Evolutionary conservation across 2,329 filamentous ascomycete genomes (phyloP).

Genomic region (Colletotrichum falcatum): DNA sequence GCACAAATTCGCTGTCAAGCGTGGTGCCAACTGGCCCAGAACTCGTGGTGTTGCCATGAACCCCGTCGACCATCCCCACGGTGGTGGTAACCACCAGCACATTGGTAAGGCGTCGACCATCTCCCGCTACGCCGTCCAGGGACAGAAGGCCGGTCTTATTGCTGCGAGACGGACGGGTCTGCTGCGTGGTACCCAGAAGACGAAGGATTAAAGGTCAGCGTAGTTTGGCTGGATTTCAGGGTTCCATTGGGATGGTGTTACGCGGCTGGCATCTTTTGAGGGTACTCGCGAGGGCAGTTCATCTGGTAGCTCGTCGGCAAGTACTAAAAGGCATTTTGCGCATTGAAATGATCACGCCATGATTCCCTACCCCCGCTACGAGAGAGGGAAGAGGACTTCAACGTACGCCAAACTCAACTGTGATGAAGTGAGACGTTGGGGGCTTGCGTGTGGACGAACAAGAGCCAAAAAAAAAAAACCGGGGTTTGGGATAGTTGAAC

Average conservation of each 20-base stretch:
- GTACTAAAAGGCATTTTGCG: slow-evolving; percentile 62
- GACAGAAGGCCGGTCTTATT: slow-evolving; percentile 99
- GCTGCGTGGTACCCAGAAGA: slow-evolving; percentile 99
- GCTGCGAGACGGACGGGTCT: slow-evolving; percentile 99
- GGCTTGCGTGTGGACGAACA: slow-evolving; percentile 30
- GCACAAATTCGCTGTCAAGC: slow-evolving; percentile 99
- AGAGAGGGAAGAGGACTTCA: slow-evolving; percentile 25
- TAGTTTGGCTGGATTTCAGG: slow-evolving; percentile 59
- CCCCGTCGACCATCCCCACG: slow-evolving; percentile 98
- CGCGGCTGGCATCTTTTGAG: slow-evolving; percentile 72
- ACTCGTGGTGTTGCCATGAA: slow-evolving; percentile 99
- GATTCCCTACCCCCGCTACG: slow-evolving; percentile 29
- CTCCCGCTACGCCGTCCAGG: slow-evolving; percentile 95
- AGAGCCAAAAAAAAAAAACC: slow-evolving; percentile 29
- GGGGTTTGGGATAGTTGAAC: slow-evolving; percentile 22
- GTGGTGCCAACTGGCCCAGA: slow-evolving; percentile 94
- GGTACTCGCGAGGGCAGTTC: slow-evolving; percentile 60
- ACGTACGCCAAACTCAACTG: slow-evolving; percentile 15
- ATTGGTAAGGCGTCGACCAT: slow-evolving; percentile 99
- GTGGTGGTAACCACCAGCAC: slow-evolving; percentile 99
- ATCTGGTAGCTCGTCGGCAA: slow-evolving; percentile 62
- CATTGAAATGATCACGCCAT: slow-evolving; percentile 51
- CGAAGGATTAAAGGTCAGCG: slow-evolving; percentile 82
- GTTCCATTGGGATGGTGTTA: slow-evolving; percentile 75
- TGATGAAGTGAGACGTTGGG: slow-evolving; percentile 34